Evolutionary conservation across 2,329 filamentous ascomycete species (phyloP).

Genomic region (Daldinia eschscholtzii): DNA sequence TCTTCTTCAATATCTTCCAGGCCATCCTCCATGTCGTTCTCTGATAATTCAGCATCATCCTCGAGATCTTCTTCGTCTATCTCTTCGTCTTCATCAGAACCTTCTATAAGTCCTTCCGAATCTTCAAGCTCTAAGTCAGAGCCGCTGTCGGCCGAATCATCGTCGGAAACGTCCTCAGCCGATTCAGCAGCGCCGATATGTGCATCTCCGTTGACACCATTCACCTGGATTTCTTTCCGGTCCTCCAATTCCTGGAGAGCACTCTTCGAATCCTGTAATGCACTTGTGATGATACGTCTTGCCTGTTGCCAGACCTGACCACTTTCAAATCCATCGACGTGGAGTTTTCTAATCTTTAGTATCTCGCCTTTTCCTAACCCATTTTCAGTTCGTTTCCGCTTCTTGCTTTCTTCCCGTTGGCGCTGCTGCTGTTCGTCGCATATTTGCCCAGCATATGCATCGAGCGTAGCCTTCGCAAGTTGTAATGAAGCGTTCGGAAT

Average conservation of each 20-base stretch:
- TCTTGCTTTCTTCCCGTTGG: conserved; percentile 76
- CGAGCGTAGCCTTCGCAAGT: conserved; percentile 83
- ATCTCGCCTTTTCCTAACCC: conserved; percentile 62
- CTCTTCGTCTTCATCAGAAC: conserved; percentile 53
- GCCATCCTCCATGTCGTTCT: conserved; percentile 53
- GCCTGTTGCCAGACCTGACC: conserved; percentile 96
- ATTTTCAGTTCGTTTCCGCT: conserved; percentile 75
- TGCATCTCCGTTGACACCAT: conserved; percentile 55
- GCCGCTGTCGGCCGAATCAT: conserved; percentile 44
- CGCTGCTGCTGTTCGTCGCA: conserved; percentile 78
- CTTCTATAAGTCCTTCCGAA: conserved; percentile 52
- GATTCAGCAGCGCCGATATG: conserved; percentile 54
- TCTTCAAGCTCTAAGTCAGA: conserved; percentile 50
- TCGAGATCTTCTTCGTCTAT: conserved; percentile 51
- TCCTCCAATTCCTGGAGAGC: conserved; percentile 64
- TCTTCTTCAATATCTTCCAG: background rate
- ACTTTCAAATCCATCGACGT: conserved; percentile 87
- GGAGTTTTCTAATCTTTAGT: conserved; percentile 83
- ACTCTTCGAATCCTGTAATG: conserved; percentile 63
- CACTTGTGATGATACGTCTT: conserved; percentile 77
- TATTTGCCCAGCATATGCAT: conserved; percentile 80
- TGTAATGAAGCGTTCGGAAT: conserved; percentile 78
- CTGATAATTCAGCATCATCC: conserved; percentile 57
- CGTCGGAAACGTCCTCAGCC: conserved; percentile 55
- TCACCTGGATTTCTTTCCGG: conserved; percentile 67